Evolutionary conservation across 2,329 filamentous ascomycete species (phyloP).

Genomic region (Trichoderma hamatum): DNA sequence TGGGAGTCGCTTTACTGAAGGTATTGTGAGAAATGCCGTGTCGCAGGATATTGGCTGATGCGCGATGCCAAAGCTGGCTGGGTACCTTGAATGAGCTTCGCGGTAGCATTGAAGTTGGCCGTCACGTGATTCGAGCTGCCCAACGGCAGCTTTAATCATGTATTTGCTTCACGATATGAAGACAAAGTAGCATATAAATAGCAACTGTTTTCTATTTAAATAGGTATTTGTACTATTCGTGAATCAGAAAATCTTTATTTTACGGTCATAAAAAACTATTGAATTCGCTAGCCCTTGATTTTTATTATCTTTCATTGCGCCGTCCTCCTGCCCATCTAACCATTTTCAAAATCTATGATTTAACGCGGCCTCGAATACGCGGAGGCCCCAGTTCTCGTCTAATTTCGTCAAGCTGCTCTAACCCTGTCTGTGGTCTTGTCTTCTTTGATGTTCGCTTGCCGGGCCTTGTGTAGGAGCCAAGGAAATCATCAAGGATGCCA

Average conservation of each 20-base stretch:
- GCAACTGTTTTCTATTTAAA: background rate
- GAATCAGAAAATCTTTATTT: background rate
- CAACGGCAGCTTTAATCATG: background rate
- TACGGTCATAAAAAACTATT: background rate
- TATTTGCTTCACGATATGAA: background rate
- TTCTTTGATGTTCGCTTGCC: conserved; percentile 79
- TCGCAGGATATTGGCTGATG: conserved; percentile 17
- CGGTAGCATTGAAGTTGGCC: conserved; percentile 7
- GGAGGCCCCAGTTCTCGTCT: conserved; percentile 78
- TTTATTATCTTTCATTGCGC: background rate
- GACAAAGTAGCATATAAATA: background rate
- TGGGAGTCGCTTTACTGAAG: background rate
- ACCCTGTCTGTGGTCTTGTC: conserved; percentile 75
- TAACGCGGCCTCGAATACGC: conserved; percentile 51
- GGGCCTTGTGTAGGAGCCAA: conserved; percentile 71
- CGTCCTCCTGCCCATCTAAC: background rate
- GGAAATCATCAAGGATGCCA: conserved; percentile 88
- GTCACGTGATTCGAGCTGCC: conserved; percentile 24
- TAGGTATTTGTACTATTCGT: background rate
- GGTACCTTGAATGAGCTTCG: conserved; percentile 26
- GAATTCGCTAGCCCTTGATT: conserved; percentile 10
- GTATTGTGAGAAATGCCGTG: conserved; percentile 12
- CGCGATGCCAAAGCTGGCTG: conserved; percentile 16
- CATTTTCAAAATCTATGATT: conserved; percentile 1
- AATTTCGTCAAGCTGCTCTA: conserved; percentile 91